A percentile compares a stretch with the other conserved stretches of the same genome.
phyloP scores from a whole-genome alignment of 768 basidiomycete species.

The Boletus tylopilopsis region DNA sequence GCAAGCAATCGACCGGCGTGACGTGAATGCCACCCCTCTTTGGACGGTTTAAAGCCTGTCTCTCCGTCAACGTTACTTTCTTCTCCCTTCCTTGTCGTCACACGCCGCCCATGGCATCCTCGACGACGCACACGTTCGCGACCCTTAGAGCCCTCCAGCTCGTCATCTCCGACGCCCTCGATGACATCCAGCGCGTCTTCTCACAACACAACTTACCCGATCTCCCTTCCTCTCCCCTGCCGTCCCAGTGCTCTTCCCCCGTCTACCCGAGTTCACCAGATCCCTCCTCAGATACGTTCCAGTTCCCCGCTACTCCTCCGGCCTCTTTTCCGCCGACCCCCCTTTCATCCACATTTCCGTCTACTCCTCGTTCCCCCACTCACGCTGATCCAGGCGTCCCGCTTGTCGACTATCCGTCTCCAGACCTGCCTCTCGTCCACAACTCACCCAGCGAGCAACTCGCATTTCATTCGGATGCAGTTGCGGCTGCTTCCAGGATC shows the following conservation, averaged over 20 bases:
- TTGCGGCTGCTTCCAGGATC: slow-evolving; percentile 57
- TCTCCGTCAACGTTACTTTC: neutral
- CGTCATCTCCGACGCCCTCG: slow-evolving; percentile 64
- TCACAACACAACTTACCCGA: slow-evolving; percentile 14
- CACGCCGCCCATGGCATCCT: slow-evolving; percentile 18
- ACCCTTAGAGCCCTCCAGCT: slow-evolving; percentile 59
- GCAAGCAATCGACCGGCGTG: too few relatives aligned
- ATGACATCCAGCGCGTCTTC: slow-evolving; percentile 65
- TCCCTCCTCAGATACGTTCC: slow-evolving; percentile 27
- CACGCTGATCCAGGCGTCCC: neutral
- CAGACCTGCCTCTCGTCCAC: slow-evolving; percentile 46
- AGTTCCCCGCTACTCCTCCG: slow-evolving; percentile 22
- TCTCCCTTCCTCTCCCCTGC: slow-evolving; percentile 10
- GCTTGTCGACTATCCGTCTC: slow-evolving; percentile 50
- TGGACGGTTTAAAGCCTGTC: slow-evolving; percentile 16
- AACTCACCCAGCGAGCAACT: slow-evolving; percentile 50
- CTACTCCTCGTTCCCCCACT: slow-evolving; percentile 1
- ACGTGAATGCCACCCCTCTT: slow-evolving; percentile 2
- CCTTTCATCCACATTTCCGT: slow-evolving; percentile 29
- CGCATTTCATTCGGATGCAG: slow-evolving; percentile 56
- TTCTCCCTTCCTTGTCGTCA: slow-evolving; percentile 10
- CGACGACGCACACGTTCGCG: slow-evolving; percentile 59
- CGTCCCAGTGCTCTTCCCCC: slow-evolving; percentile 17
- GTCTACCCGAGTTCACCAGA: slow-evolving; percentile 29
- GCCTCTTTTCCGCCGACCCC: slow-evolving; percentile 27